A percentile compares a stretch with the other conserved stretches of the same genome.
Conservation (phyloP, 148 eudicot genomes). For the Linanthus parryae region DNA sequence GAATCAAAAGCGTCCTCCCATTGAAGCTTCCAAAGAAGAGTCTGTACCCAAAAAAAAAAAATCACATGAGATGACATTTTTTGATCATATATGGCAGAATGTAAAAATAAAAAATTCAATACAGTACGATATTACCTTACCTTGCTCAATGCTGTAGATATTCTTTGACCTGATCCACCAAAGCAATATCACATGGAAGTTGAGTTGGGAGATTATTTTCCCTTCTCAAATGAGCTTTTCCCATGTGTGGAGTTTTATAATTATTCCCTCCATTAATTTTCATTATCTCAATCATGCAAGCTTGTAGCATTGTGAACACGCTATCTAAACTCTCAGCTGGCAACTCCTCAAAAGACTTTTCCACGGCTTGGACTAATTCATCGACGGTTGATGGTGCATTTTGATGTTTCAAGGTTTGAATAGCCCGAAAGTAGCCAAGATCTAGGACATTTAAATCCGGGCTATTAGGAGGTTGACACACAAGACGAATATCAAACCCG, state of each 20-base stretch:
- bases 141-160: no score
- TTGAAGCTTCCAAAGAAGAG: no score
- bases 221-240: neutral
- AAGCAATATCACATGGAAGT: neutral
- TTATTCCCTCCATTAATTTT: neutral
- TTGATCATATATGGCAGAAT: no score
- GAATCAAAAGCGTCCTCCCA: no score
- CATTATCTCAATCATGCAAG: constrained; percentile 1
- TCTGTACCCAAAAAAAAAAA: no score
- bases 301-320: neutral
- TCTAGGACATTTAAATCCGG: neutral
- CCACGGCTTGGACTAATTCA: neutral
- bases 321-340: neutral
- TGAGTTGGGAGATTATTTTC: neutral
- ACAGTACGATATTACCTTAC: no score
- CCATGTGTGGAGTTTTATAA: neutral
- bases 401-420: neutral
- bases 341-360: neutral
- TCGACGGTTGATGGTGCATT: neutral
- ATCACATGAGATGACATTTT: no score
- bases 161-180: neutral
- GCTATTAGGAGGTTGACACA: constrained; percentile 1
- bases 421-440: neutral
- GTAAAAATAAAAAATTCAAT: no score
- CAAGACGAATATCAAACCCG: neutral